Conservation (phyloP, 257 asterid genomes). For the Misopates orontium region DNA sequence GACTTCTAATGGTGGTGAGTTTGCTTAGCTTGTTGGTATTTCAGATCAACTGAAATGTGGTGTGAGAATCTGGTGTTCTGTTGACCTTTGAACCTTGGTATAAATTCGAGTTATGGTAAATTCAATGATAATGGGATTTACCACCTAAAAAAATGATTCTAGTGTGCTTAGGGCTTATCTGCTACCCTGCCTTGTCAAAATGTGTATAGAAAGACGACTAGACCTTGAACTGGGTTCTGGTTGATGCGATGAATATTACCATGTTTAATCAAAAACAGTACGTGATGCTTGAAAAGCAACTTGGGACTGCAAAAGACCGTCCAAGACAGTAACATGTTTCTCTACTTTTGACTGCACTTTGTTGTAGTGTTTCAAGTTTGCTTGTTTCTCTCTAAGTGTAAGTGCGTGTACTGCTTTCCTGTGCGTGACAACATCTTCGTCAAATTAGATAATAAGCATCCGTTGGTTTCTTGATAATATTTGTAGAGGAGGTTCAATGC, state of each 20-base stretch:
- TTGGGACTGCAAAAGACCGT: background rate
- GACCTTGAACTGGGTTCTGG: no score
- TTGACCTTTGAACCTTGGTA: background rate
- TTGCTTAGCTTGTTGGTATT: no score
- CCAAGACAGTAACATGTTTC: background rate
- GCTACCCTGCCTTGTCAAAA: background rate
- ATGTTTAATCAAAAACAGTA: background rate
- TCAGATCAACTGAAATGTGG: no score
- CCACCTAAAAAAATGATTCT: background rate
- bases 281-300: background rate
- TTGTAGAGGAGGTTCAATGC: constrained; percentile 87
- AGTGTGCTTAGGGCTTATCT: background rate
- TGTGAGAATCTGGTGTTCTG: background rate
- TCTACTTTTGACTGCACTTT: background rate
- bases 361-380: background rate
- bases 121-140: background rate
- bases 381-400: background rate
- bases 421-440: no score
- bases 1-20: background rate
- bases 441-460: constrained; percentile 14
- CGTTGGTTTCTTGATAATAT: background rate
- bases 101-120: background rate
- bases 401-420: background rate
- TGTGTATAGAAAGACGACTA: background rate
- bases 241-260: background rate